Conservation (phyloP, 177 flowering plant genomes). For the Vitis hybrid region DNA sequence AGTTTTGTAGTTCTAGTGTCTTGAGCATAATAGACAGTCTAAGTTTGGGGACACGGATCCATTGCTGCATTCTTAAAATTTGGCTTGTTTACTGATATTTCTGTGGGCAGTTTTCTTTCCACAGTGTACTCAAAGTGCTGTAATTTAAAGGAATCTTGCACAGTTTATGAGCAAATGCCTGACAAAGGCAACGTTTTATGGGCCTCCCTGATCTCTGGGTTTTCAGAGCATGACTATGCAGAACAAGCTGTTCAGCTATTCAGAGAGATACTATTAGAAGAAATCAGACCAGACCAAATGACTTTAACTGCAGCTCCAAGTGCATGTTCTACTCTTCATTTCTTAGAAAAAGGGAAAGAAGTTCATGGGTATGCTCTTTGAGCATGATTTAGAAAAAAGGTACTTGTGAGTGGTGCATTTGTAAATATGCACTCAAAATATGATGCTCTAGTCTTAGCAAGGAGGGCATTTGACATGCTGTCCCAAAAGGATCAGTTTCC, state of each 20-base stretch:
- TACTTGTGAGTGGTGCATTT: conserved; percentile 44
- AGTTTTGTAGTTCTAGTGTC: conserved; percentile 17
- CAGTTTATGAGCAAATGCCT: conserved; percentile 50
- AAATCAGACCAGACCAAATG: conserved; percentile 40
- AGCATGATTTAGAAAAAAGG: conserved; percentile 30
- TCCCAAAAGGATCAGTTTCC: conserved; percentile 49
- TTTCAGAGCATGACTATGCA: conserved; percentile 54
- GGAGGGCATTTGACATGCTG: conserved; percentile 46
- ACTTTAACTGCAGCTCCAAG: conserved; percentile 44
- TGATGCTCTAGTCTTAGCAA: conserved; percentile 39
- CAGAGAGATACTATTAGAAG: conserved; percentile 50
- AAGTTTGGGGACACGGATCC: too few relatives aligned
- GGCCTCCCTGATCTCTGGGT: conserved; percentile 87
- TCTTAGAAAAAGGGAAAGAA: conserved; percentile 57
- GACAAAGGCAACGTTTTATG: conserved; percentile 63
- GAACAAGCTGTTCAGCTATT: conserved; percentile 50
- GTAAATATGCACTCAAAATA: conserved; percentile 77
- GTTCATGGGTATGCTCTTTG: conserved; percentile 65
- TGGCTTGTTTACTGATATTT: conserved; percentile 25
- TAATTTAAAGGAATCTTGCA: conserved; percentile 54
- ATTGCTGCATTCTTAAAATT: too few relatives aligned
- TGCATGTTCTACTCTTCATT: conserved; percentile 49
- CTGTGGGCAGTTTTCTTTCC: conserved; percentile 65
- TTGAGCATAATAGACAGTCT: too few relatives aligned
- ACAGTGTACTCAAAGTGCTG: conserved; percentile 87